phyloP scores from a whole-genome alignment of 1,139 yeast species.

The Torulaspora pretoriensis region DNA sequence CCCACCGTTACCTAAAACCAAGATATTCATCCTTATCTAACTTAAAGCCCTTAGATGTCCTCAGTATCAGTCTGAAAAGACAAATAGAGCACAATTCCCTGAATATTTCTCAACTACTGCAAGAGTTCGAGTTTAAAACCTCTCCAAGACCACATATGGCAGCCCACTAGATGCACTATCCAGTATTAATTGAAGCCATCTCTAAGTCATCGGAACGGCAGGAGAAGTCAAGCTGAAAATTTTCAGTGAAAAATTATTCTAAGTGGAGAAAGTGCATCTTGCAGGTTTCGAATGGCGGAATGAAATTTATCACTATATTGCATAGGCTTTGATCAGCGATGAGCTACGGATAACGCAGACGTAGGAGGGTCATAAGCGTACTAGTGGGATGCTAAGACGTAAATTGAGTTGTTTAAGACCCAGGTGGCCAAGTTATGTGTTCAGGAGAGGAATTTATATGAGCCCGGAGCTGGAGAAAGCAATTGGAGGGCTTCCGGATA shows the following conservation, averaged over 20 bases:
- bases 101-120: neutral
- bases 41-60: neutral
- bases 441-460: slow-evolving; percentile 24
- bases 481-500: slow-evolving; percentile 38
- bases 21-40: slow-evolving; percentile 51
- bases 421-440: neutral
- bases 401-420: neutral
- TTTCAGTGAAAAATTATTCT: slow-evolving; percentile 1
- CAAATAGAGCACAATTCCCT: neutral
- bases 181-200: slow-evolving; percentile 3
- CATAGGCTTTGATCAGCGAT: neutral
- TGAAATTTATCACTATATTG: neutral
- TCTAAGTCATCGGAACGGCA: slow-evolving; percentile 2
- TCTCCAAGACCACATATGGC: neutral
- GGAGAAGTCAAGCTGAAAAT: slow-evolving; percentile 12
- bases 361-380: neutral
- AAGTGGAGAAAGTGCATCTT: neutral
- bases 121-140: neutral
- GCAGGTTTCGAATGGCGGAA: slow-evolving; percentile 9
- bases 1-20: slow-evolving; percentile 96
- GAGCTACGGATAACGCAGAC: neutral
- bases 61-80: neutral
- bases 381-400: neutral
- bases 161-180: neutral
- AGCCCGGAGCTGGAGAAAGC: slow-evolving; percentile 41